These are phyloP conservation scores for Pezicula neosporulosa DNA, from an alignment of 2,329 filamentous ascomycete genomes.

Conservation along the genomic window DNA sequence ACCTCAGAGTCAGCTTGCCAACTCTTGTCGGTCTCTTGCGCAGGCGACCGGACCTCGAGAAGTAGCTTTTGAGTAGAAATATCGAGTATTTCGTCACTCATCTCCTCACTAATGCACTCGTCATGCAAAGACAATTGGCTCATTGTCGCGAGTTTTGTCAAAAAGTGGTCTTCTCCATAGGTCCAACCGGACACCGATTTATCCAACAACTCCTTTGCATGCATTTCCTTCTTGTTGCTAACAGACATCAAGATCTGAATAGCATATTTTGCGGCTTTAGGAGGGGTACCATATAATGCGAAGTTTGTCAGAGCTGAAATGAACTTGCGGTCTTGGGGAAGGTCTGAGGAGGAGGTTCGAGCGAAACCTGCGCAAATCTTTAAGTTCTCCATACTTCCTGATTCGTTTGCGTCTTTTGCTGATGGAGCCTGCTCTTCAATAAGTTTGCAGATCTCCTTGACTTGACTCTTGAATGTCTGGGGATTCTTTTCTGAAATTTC, in stretches of 20 bases:
- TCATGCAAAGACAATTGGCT: conserved; percentile 75
- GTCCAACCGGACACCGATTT: conserved; percentile 72
- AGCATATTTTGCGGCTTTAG: conserved; percentile 87
- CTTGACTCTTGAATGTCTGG: conserved; percentile 87
- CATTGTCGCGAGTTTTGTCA: conserved; percentile 69
- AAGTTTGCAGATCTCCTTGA: conserved; percentile 85
- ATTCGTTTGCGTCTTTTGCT: conserved; percentile 62
- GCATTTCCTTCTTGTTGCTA: conserved; percentile 75
- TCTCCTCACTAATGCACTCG: conserved; percentile 68
- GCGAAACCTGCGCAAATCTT: conserved; percentile 94
- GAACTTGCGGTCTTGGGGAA: conserved; percentile 79
- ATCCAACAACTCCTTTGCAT: conserved; percentile 77
- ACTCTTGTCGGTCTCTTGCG: conserved; percentile 50
- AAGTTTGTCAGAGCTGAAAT: conserved; percentile 78
- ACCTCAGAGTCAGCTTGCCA: conserved; percentile 68
- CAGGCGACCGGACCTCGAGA: conserved; percentile 63
- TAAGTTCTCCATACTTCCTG: conserved; percentile 79
- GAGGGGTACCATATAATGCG: conserved; percentile 75
- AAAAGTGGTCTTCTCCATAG: conserved; percentile 70
- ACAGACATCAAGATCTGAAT: conserved; percentile 79
- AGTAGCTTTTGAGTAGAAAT: conserved; percentile 75
- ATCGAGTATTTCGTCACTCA: conserved; percentile 73
- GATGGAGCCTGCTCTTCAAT: conserved; percentile 78
- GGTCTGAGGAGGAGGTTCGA: conserved; percentile 77
- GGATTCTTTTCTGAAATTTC: conserved; percentile 90